Evolutionary conservation across 208 protist genomes (phyloP).

Genomic region (Crithidia acanthocephali): DNA sequence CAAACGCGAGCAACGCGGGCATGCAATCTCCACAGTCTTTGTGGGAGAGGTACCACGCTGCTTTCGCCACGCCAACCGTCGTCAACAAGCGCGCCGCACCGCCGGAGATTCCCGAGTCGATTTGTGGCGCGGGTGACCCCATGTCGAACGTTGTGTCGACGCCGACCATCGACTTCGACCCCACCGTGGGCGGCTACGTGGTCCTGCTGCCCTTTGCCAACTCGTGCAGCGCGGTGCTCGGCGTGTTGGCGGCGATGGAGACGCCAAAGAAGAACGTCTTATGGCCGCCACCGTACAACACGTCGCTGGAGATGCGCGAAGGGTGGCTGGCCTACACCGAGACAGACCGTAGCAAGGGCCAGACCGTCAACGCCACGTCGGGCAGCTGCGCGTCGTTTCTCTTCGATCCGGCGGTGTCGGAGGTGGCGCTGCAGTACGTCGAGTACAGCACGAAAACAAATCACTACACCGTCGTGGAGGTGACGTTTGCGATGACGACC

Average conservation of each 20-base stretch:
- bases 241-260: conserved; percentile 26
- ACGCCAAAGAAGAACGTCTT: conserved; percentile 33
- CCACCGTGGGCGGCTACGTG: conserved; percentile 30
- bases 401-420: conserved; percentile 27
- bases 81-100: conserved; percentile 15
- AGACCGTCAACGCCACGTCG: neutral
- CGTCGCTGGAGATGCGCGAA: conserved; percentile 30
- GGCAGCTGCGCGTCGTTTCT: conserved; percentile 25
- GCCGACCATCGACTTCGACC: conserved; percentile 22
- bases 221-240: conserved; percentile 30
- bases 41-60: neutral
- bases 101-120: conserved; percentile 22
- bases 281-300: conserved; percentile 28
- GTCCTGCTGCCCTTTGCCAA: conserved; percentile 38
- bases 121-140: conserved; percentile 18
- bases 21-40: too few species aligned
- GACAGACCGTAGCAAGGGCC: conserved; percentile 18
- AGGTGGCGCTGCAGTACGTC: conserved; percentile 30
- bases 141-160: neutral
- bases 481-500: conserved; percentile 17
- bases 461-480: conserved; percentile 26
- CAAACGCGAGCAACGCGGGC: too few species aligned
- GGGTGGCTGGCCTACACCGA: conserved; percentile 35
- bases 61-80: conserved; percentile 1
- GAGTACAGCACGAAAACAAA: conserved; percentile 16